Conservation (phyloP, 2,329 filamentous ascomycete genomes). For the Apiospora phragmitis region DNA sequence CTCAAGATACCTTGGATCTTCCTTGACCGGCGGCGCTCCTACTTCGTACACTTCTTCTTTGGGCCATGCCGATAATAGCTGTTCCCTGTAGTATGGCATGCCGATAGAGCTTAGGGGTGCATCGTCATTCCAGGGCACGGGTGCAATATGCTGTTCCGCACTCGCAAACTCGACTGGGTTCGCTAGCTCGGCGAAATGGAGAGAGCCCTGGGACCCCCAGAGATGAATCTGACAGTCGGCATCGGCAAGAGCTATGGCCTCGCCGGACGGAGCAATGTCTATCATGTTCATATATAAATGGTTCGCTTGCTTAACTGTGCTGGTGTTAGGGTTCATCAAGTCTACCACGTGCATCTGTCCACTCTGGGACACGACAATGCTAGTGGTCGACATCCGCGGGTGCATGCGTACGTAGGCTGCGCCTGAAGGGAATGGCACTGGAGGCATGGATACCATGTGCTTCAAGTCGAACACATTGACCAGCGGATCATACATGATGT, state of each 20-base stretch:
- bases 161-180: conserved; percentile 78
- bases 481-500: conserved; percentile 84
- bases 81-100: conserved; percentile 90
- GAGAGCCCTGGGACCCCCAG: conserved; percentile 84
- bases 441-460: conserved; percentile 81
- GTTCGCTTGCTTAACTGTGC: conserved; percentile 81
- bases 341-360: conserved; percentile 96
- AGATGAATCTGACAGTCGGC: conserved; percentile 77
- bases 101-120: conserved; percentile 82
- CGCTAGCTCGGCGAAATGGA: conserved; percentile 82
- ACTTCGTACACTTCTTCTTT: conserved; percentile 81
- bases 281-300: conserved; percentile 76
- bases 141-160: conserved; percentile 55
- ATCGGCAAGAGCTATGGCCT: conserved; percentile 80
- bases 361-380: conserved; percentile 86
- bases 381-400: conserved; percentile 91
- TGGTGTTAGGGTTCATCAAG: conserved; percentile 88
- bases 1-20: conserved; percentile 70
- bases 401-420: conserved; percentile 97
- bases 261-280: conserved; percentile 84
- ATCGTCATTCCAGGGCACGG: conserved; percentile 70
- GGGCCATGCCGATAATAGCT: conserved; percentile 86
- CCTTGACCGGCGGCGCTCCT: conserved; percentile 75
- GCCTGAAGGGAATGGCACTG: conserved; percentile 88
- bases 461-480: conserved; percentile 97